phyloP scores from a whole-genome alignment of 129 eudicot species.

The carrot (Daucus carota) region DNA sequence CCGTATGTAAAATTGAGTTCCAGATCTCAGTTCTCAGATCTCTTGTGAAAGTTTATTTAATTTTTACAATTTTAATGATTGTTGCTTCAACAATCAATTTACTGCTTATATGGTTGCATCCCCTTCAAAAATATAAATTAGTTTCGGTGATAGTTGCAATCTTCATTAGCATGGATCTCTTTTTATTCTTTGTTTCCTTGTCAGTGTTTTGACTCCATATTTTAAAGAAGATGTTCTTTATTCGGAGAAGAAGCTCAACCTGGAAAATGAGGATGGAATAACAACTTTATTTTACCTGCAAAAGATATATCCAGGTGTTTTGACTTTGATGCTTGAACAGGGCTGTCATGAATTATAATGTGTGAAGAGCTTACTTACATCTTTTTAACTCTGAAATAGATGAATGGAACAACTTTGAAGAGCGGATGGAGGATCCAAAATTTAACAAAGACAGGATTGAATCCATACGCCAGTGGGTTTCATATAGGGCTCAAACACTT shows the following conservation, averaged over 20 bases:
- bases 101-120: background rate
- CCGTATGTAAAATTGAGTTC: background rate
- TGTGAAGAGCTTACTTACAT: conserved; percentile 12
- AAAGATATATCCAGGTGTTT: conserved; percentile 92
- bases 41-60: background rate
- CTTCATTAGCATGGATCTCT: conserved; percentile 1
- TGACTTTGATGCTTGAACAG: conserved; percentile 10
- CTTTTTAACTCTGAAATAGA: conserved; percentile 32
- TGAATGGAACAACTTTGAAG: conserved; percentile 76
- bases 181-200: background rate
- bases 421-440: conserved; percentile 50
- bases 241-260: conserved; percentile 71
- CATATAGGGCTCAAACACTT: conserved; percentile 96
- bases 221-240: conserved; percentile 88
- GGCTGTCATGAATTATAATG: background rate
- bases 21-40: background rate
- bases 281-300: conserved; percentile 85
- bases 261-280: conserved; percentile 95
- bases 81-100: background rate
- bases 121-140: background rate
- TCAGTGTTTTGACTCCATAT: conserved; percentile 91
- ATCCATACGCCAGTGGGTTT: conserved; percentile 80
- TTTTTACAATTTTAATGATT: background rate
- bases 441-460: conserved; percentile 44
- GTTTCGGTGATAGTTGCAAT: background rate